Conservation (phyloP, 179 eudicot species). For the Drosera spatulata region DNA sequence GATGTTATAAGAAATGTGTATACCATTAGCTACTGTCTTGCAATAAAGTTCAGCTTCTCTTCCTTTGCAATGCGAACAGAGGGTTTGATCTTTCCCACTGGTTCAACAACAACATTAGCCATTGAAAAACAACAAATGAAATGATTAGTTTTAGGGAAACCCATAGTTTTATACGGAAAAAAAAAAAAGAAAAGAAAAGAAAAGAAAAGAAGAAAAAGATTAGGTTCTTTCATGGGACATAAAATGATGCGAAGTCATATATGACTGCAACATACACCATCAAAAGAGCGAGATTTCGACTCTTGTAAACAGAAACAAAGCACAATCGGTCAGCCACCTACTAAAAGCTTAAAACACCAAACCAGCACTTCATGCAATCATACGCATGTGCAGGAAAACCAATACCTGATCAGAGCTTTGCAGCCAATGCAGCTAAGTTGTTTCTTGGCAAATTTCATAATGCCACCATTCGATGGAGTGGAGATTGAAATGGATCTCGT, state of each 20-base stretch:
- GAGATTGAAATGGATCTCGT: constrained; percentile 92
- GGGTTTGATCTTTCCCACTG: constrained; percentile 64
- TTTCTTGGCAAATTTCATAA: constrained; percentile 95
- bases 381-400: neutral
- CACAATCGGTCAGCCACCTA: too few relatives aligned
- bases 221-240: too few relatives aligned
- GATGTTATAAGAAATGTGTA: constrained; percentile 3
- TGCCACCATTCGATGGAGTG: constrained; percentile 91
- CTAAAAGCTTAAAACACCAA: too few relatives aligned
- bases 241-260: too few relatives aligned
- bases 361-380: too few relatives aligned
- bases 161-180: too few relatives aligned
- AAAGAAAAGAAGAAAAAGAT: too few relatives aligned
- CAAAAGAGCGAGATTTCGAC: too few relatives aligned
- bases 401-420: constrained; percentile 87
- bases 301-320: too few relatives aligned
- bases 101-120: constrained; percentile 5
- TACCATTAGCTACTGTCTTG: constrained; percentile 83
- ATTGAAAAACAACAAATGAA: neutral
- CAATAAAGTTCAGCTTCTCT: constrained; percentile 98
- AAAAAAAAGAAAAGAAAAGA: too few relatives aligned
- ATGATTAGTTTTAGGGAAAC: too few relatives aligned
- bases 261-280: too few relatives aligned
- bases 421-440: constrained; percentile 93
- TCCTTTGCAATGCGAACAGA: constrained; percentile 93